Conservation (phyloP, 805 yeast species). For the Vanderwaltozyma tropicalis region DNA sequence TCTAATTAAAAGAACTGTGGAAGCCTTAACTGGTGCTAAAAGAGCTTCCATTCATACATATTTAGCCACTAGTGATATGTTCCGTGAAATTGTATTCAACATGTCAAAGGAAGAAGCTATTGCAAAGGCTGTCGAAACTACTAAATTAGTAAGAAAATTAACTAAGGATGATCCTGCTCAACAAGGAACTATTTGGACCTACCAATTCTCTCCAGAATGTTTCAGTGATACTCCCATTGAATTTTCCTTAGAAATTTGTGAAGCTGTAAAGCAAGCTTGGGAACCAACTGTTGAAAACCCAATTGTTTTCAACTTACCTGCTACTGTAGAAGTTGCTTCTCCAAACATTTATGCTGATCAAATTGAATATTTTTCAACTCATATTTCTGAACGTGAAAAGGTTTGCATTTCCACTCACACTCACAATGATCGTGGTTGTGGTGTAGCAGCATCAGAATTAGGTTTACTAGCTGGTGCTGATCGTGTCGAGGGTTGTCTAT, state of each 20-base stretch:
- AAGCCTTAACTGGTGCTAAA: constrained; percentile 63
- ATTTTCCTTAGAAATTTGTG: constrained; percentile 55
- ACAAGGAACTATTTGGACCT: constrained; percentile 53
- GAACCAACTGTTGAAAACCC: constrained; percentile 53
- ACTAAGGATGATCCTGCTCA: constrained; percentile 57
- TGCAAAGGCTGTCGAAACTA: constrained; percentile 49
- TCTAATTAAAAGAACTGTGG: constrained; percentile 60
- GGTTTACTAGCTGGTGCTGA: constrained; percentile 83
- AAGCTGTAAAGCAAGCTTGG: constrained; percentile 71
- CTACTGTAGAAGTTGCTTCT: constrained; percentile 73
- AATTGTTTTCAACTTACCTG: constrained; percentile 72
- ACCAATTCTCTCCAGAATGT: constrained; percentile 74
- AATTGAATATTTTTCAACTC: constrained; percentile 59
- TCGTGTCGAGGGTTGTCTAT: constrained; percentile 76
- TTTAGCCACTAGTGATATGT: constrained; percentile 65
- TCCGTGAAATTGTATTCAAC: constrained; percentile 62
- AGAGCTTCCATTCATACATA: constrained; percentile 68
- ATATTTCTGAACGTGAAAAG: constrained; percentile 55
- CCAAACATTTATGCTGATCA: constrained; percentile 82
- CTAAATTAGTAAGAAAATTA: constrained; percentile 51
- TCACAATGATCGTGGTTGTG: constrained; percentile 81
- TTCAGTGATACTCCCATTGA: constrained; percentile 62
- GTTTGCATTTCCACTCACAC: constrained; percentile 71
- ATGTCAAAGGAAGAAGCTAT: constrained; percentile 46
- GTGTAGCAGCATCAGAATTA: constrained; percentile 79